These are phyloP conservation scores for Moniliella sp. DNA, from an alignment of 1,284 basidiomycete genomes.

Conservation along the genomic window DNA sequence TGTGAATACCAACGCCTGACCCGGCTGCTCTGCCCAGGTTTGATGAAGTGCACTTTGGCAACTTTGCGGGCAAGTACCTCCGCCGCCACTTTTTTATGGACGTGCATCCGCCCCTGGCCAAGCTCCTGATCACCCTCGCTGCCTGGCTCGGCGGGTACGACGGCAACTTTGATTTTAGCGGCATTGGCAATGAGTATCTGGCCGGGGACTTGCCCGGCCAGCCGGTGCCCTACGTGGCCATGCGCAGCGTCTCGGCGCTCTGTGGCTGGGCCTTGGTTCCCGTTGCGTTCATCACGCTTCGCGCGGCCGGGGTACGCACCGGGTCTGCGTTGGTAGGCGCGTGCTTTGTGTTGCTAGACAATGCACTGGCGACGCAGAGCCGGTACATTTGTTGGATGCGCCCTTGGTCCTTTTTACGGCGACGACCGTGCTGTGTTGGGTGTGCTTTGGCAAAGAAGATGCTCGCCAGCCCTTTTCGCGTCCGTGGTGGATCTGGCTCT, in stretches of 20 bases:
- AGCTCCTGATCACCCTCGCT: slow-evolving; percentile 74
- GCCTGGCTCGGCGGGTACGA: slow-evolving; percentile 74
- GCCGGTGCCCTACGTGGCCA: slow-evolving; percentile 77
- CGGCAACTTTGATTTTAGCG: slow-evolving; percentile 85
- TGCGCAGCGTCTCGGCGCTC: slow-evolving; percentile 76
- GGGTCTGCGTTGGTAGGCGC: slow-evolving; percentile 73
- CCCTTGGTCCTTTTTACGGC: slow-evolving; percentile 86
- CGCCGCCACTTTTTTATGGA: slow-evolving; percentile 77
- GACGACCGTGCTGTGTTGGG: slow-evolving; percentile 65
- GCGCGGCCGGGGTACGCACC: slow-evolving; percentile 59
- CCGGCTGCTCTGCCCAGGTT: too few relatives aligned
- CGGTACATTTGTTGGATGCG: slow-evolving; percentile 91
- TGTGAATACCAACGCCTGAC: too few relatives aligned
- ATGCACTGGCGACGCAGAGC: slow-evolving; percentile 81
- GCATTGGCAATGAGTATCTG: slow-evolving; percentile 47
- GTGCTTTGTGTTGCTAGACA: slow-evolving; percentile 83
- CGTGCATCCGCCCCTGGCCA: slow-evolving; percentile 82
- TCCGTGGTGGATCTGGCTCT: slow-evolving; percentile 77
- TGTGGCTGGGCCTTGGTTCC: slow-evolving; percentile 69
- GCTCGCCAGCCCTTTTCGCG: slow-evolving; percentile 50
- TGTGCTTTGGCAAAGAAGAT: slow-evolving; percentile 75
- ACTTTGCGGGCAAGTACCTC: too few relatives aligned
- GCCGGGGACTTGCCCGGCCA: slow-evolving; percentile 16
- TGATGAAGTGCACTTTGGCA: too few relatives aligned
- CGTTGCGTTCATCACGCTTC: slow-evolving; percentile 74